Percentiles rank a stretch among this genome's conserved stretches.
Evolutionary conservation across 305 asterid genomes (phyloP).

Genomic region (Fraxinus albicans): DNA sequence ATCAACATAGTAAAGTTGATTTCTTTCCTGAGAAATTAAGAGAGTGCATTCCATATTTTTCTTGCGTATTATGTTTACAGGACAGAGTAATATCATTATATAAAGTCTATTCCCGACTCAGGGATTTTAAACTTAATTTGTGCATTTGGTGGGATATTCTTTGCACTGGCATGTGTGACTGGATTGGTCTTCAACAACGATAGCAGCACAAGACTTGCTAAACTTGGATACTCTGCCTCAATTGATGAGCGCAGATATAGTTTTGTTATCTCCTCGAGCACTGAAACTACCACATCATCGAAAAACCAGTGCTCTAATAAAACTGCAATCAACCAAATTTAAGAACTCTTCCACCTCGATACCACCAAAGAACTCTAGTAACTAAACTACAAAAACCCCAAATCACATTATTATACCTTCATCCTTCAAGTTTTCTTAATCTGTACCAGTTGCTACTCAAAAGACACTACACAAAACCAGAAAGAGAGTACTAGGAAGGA

Average conservation of each 20-base stretch:
- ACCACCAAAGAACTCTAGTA: neutral
- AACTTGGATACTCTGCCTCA: neutral
- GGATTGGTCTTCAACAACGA: neutral
- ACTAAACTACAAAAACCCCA: neutral
- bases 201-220: neutral
- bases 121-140: neutral
- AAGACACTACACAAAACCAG: neutral
- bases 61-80: neutral
- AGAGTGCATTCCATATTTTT: neutral
- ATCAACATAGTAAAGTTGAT: neutral
- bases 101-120: neutral
- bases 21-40: neutral
- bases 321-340: neutral
- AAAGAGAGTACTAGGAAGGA: neutral
- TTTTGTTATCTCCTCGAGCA: neutral
- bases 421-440: neutral
- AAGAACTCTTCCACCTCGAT: neutral
- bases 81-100: neutral
- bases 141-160: neutral
- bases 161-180: neutral
- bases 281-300: neutral
- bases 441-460: neutral
- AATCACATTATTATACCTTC: neutral
- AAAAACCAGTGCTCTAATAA: neutral
- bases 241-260: neutral